Evolutionary conservation across 352 stramenopile species (phyloP), one percentile per base, ranked within the genome.

Genomic region (Phytopythium sindhum): DNA sequence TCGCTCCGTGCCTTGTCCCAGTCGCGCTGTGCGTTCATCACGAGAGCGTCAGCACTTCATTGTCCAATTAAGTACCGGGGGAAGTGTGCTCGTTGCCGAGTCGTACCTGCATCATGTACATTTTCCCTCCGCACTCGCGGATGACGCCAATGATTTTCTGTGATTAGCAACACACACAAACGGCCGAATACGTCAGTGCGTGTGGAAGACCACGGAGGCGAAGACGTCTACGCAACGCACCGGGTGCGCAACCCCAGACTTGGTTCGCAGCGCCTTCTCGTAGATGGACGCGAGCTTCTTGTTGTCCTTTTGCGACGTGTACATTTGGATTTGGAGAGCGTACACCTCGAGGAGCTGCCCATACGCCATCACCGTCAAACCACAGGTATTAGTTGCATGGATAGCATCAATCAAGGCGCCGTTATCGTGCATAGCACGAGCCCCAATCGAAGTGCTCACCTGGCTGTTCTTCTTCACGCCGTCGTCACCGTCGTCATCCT

Each of bases 91-190:
- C n/a, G n/a, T n/a, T n/a, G n/a, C n/a, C n/a, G n/a, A n/a, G n/a
- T 67, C 56, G 15, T 47, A 86, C 77, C 74, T 87, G 84, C 86
- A 95, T 95, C 89, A 98, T 97, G 73, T 98, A 92, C 92, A 98
- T 98, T 73, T 98, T 98, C 0, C 95, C 95, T 39, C 95, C 95
- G 45, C 96, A 92, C 69, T 98, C 95, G 71, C 97, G 91, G 67
- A 98, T 98, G 28, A 98, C 78, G 17, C 92, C 95, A 10, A 98
- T 86, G 26, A 97, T 98, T 74, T 92, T 89, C 83, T 92, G 39
- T 17, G 3, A 26, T 9, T 28, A 55, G 14, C 26, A 39, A 3
- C 26, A 35, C 4, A 4, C 47, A 53, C 31, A n/a, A 28, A 42
- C 11, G 1, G 0, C 1, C 19, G 4, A 33, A 15, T 50, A 57